phyloP scores from a whole-genome alignment of 1,284 basidiomycete species.

The Puccinia polysora region DNA sequence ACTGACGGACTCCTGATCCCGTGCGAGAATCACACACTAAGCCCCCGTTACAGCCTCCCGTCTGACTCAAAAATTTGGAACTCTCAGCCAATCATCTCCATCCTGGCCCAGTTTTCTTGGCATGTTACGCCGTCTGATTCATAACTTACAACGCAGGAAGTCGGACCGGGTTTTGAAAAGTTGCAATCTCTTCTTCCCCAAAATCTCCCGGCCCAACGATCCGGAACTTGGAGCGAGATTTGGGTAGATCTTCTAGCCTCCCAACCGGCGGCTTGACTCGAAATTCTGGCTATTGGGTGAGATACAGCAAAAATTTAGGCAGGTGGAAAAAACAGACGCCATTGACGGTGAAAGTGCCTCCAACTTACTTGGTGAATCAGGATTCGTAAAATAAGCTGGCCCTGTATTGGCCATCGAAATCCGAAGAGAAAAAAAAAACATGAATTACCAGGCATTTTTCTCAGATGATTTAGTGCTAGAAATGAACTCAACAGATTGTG shows the following conservation, averaged over 20 bases:
- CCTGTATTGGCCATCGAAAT: no score
- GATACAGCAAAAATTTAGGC: neutral
- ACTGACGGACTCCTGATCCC: conserved; percentile 39
- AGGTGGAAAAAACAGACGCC: neutral
- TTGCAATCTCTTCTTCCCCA: conserved; percentile 45
- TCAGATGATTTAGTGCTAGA: no score
- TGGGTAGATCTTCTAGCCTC: conserved; percentile 6
- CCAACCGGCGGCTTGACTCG: conserved; percentile 32
- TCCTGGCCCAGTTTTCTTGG: no score
- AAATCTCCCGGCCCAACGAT: conserved; percentile 44
- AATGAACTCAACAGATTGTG: no score
- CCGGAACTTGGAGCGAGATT: conserved; percentile 36
- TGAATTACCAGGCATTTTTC: no score
- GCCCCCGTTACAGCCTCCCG: conserved; percentile 44
- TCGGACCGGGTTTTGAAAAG: conserved; percentile 42
- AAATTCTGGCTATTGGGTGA: conserved; percentile 2
- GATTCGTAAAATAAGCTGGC: conserved; percentile 41
- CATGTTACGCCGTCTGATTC: neutral
- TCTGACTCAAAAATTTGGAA: conserved; percentile 21
- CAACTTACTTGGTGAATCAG: conserved; percentile 30
- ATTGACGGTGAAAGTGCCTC: no score
- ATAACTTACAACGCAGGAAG: conserved; percentile 34
- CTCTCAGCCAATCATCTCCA: no score
- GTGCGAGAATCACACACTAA: conserved; percentile 38
- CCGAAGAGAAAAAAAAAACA: no score